phyloP scores from a whole-genome alignment of 257 asterid species.

The Forsythia viridissima region DNA sequence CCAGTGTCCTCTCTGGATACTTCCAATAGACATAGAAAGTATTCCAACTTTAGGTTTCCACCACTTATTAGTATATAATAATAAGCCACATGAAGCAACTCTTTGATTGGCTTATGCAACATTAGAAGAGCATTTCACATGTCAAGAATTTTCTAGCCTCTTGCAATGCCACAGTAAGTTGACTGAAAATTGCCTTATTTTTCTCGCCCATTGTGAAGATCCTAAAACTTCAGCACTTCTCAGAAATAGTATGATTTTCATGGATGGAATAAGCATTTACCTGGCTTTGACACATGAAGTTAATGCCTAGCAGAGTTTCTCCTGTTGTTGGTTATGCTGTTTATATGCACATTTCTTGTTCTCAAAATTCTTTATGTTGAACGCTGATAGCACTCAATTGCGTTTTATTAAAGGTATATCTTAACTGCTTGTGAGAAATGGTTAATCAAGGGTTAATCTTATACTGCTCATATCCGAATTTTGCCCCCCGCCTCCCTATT shows the following conservation, averaged over 20 bases:
- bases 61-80: background rate
- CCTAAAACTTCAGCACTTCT: background rate
- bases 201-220: background rate
- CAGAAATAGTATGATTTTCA: background rate
- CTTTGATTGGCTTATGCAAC: background rate
- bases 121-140: background rate
- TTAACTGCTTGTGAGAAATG: background rate
- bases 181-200: background rate
- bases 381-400: background rate
- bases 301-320: conserved; percentile 1
- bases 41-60: background rate
- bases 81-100: background rate
- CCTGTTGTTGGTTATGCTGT: conserved; percentile 11
- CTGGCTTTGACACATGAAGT: conserved; percentile 10
- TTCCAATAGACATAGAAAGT: background rate
- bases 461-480: background rate
- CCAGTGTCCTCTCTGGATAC: background rate
- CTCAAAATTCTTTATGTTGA: background rate
- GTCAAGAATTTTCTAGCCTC: background rate
- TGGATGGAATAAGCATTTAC: background rate
- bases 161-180: background rate
- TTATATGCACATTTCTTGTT: background rate
- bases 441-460: background rate
- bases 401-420: background rate
- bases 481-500: background rate